Conservation (phyloP, 208 protist species). For the Endotrypanum monterogeii region DNA sequence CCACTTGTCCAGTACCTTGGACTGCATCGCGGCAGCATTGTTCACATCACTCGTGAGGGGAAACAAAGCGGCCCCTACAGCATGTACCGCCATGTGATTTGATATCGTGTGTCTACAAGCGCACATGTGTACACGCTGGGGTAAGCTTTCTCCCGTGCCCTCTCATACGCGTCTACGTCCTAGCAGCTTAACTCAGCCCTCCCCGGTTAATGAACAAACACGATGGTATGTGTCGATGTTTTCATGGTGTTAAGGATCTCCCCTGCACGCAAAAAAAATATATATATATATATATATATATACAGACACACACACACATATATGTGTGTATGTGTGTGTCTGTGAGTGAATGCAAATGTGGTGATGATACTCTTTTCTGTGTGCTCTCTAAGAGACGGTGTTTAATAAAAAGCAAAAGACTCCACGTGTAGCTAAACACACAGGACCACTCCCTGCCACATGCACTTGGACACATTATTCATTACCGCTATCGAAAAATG, state of each 20-base stretch:
- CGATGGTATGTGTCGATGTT: not conserved
- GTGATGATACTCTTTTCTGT: not conserved
- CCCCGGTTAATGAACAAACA: not conserved
- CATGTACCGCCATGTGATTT: slow-evolving; percentile 97
- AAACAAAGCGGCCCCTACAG: slow-evolving; percentile 97
- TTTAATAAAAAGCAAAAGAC: not conserved
- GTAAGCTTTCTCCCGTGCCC: not conserved
- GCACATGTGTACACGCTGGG: not conserved
- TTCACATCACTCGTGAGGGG: slow-evolving; percentile 94
- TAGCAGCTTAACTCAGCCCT: not conserved
- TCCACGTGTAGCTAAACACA: not conserved
- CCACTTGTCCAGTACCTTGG: slow-evolving; percentile 96
- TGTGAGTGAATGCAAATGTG: too few species aligned
- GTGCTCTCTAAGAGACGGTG: not conserved
- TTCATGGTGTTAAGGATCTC: not conserved
- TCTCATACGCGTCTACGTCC: not conserved
- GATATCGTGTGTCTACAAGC: slow-evolving; percentile 6
- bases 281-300: too few species aligned
- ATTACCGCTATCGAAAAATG: not conserved
- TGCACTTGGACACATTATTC: too few species aligned
- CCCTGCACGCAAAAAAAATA: too few species aligned
- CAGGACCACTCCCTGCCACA: too few species aligned
- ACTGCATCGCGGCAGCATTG: slow-evolving; percentile 86
- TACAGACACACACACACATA: slow-evolving; percentile 7
- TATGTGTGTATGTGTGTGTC: slow-evolving; percentile 5